These are phyloP conservation scores for Wallacemonas sp. DNA, from an alignment of 208 protist species.

Conservation along the genomic window DNA sequence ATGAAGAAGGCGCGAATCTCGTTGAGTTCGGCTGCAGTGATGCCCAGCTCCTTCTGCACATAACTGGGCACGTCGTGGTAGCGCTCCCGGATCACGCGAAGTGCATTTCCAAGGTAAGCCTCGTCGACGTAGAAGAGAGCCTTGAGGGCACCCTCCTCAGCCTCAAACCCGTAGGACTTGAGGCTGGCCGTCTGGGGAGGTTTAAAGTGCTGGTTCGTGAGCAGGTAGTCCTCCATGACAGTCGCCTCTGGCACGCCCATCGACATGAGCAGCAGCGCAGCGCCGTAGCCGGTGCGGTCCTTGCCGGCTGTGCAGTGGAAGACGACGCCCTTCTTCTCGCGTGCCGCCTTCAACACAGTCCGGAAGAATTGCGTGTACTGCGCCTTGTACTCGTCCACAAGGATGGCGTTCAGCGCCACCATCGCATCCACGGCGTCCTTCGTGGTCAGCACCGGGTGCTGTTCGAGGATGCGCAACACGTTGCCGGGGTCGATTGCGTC, in stretches of 20 bases:
- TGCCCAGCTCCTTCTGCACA: slow-evolving; percentile 36
- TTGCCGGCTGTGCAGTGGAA: slow-evolving; percentile 61
- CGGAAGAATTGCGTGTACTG: slow-evolving; percentile 34
- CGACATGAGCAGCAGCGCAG: slow-evolving; percentile 41
- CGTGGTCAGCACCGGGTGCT: slow-evolving; percentile 20
- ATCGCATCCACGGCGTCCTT: slow-evolving; percentile 7
- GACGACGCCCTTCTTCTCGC: slow-evolving; percentile 27
- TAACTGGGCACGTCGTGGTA: slow-evolving; percentile 30
- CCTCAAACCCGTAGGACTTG: not conserved
- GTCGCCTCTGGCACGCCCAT: slow-evolving; percentile 31
- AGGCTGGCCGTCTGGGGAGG: slow-evolving; percentile 13
- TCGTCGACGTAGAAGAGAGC: slow-evolving; percentile 31
- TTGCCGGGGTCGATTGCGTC: slow-evolving; percentile 30
- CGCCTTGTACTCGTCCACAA: slow-evolving; percentile 35
- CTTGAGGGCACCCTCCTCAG: slow-evolving; percentile 21
- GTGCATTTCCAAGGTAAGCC: slow-evolving; percentile 30
- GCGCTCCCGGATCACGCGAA: slow-evolving; percentile 24
- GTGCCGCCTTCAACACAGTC: slow-evolving; percentile 14
- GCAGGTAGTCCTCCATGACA: slow-evolving; percentile 50
- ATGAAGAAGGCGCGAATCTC: slow-evolving; percentile 15
- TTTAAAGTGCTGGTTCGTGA: slow-evolving; percentile 31
- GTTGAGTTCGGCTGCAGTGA: slow-evolving; percentile 18
- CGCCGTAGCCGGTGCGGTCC: slow-evolving; percentile 46
- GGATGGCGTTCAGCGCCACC: slow-evolving; percentile 13
- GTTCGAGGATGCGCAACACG: slow-evolving; percentile 2